Conservation (phyloP, 2,329 filamentous ascomycete genomes). For the Ophiostoma angusticollis region DNA sequence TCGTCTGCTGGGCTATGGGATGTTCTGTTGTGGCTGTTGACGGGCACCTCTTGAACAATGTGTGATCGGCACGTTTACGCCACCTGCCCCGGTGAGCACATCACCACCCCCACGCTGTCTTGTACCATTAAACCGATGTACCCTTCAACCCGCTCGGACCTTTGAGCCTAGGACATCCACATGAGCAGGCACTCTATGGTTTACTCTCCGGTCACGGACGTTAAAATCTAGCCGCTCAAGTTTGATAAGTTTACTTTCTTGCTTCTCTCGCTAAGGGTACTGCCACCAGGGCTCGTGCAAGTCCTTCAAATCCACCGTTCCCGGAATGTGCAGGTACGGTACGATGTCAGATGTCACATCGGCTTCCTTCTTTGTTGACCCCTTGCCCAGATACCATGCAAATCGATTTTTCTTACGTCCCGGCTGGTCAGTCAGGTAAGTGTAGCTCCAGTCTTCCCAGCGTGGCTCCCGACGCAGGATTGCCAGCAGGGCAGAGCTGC, state of each 20-base stretch:
- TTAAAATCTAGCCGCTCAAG: too few relatives aligned
- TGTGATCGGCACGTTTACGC: too few relatives aligned
- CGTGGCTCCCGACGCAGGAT: conserved; percentile 18
- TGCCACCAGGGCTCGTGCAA: conserved; percentile 59
- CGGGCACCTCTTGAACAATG: too few relatives aligned
- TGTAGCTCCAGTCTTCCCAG: conserved; percentile 23
- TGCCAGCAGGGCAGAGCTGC: conserved; percentile 16
- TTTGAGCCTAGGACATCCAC: too few relatives aligned
- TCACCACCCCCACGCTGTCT: background rate
- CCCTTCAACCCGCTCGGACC: too few relatives aligned
- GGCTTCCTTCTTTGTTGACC: conserved; percentile 28
- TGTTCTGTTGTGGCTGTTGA: too few relatives aligned
- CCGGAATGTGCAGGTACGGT: conserved; percentile 33
- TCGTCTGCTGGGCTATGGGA: too few relatives aligned
- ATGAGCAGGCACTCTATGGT: too few relatives aligned
- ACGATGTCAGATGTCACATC: conserved; percentile 27
- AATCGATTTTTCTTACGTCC: conserved; percentile 10
- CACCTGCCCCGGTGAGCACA: conserved; percentile 6
- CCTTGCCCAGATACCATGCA: conserved; percentile 34
- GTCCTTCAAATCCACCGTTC: conserved; percentile 45
- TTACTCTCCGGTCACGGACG: too few relatives aligned
- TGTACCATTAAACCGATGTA: background rate
- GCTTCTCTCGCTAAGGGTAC: too few relatives aligned
- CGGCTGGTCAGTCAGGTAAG: conserved; percentile 21
- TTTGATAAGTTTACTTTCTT: too few relatives aligned